Evolutionary conservation across 78 protist genomes (phyloP), one percentile per base, ranked within the genome.

Genomic region (Carpediemonas membranifera): DNA sequence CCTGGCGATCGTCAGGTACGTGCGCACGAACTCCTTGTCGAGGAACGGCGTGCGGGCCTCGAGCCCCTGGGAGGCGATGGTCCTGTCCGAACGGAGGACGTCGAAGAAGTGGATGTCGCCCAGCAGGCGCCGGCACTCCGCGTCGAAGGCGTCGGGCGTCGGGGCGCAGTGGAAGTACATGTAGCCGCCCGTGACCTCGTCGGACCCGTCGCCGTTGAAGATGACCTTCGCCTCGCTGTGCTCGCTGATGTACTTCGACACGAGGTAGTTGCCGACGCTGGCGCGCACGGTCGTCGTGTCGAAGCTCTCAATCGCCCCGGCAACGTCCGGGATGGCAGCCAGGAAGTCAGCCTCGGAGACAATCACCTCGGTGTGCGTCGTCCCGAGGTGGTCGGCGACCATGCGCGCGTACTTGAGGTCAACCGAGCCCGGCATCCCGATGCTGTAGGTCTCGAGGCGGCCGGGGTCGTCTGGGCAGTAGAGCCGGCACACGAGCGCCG

Each of bases 251-350:
- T 70, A 68, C 30, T 89, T 59, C 16, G 87, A 39, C 30, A 88
- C 44, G 64, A 88, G 65, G 69, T 78, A 85, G 90, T 85, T 88
- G 52, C 90, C 90, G 5, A 90, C 85, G 28, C 75, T 51, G 1
- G 93, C 90, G 39, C 93, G 84, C 35, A 88, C 61, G 1, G 90
- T 80, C 7, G 93, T 88, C 33, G 83, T 89, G 51, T 88, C 93
- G 52, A 81, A 88, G 2, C 89, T 85, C 78, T 88, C 93, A 14
- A 88, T 55, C 61, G 76, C 79, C 65, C 44, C 59, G 59, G 85
- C 80, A 41, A 88, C 93, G 37, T 85, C 87, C 15, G 64, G 30
- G 14, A 88, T 15, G 27, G 89, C 89, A 65, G 83, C 89, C 47
- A 84, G 63, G 47, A 87, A 87, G 55, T 82, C 90, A 31, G 47